A percentile compares a stretch with the other conserved stretches of the same genome.
These are phyloP conservation scores for Saccharomyces pastorianus DNA, from an alignment of 1,139 yeast genomes.

Conservation along the genomic window DNA sequence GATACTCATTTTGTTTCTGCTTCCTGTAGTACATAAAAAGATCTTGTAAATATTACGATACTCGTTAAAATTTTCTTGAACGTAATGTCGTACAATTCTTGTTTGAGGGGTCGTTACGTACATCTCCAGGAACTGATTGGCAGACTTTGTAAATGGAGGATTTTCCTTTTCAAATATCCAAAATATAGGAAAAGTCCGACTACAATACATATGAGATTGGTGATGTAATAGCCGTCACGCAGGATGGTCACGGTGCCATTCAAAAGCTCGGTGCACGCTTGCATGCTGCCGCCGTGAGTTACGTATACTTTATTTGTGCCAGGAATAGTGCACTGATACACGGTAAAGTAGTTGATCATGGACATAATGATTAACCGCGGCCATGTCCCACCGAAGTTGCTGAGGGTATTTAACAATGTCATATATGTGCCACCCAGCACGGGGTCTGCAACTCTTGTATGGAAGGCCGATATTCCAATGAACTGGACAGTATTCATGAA, in stretches of 20 bases:
- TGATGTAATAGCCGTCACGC: conserved; percentile 78
- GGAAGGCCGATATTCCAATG: conserved; percentile 90
- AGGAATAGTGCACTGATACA: conserved; percentile 43
- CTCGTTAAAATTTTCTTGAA: not conserved
- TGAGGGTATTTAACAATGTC: conserved; percentile 88
- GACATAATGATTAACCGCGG: conserved; percentile 72
- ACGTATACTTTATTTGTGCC: conserved; percentile 7
- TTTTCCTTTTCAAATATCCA: conserved; percentile 55
- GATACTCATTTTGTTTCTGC: not conserved
- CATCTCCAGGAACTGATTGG: conserved; percentile 34
- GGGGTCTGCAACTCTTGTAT: conserved; percentile 92
- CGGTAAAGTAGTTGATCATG: conserved; percentile 72
- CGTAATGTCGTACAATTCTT: not conserved
- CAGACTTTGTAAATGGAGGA: conserved; percentile 29
- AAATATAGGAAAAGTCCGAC: conserved; percentile 62
- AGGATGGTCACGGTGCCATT: conserved; percentile 28
- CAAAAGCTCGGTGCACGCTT: conserved; percentile 11
- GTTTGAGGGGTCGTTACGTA: not conserved
- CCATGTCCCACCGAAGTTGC: conserved; percentile 97
- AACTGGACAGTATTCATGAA: conserved; percentile 94
- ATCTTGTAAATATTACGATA: not conserved
- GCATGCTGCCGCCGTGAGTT: conserved; percentile 45
- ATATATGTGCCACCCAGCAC: conserved; percentile 94
- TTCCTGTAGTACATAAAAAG: not conserved
- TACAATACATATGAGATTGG: conserved; percentile 62